These are phyloP conservation scores for Daldinia vernicosa DNA, from an alignment of 495 filamentous ascomycete genomes.

Conservation along the genomic window DNA sequence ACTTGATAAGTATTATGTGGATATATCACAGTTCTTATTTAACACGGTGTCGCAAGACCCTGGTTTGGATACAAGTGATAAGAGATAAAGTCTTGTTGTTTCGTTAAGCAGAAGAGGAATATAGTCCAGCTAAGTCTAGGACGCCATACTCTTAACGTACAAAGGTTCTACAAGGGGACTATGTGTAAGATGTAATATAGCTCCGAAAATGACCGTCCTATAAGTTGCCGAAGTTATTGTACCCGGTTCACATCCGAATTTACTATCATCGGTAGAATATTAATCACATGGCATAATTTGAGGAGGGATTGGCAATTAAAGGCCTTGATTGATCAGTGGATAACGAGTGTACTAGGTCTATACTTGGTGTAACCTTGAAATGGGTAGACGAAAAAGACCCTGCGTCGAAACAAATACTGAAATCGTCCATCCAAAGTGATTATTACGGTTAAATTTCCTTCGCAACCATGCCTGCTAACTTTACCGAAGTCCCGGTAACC, in stretches of 20 bases:
- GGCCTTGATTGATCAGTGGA: constrained; percentile 23
- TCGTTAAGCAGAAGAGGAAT: not conserved
- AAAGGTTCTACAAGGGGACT: not conserved
- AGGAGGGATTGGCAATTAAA: not conserved
- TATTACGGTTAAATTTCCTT: constrained; percentile 5
- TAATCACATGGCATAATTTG: no score
- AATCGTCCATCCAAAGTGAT: not conserved
- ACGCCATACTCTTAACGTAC: not conserved
- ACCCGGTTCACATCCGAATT: no score
- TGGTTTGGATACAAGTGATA: no score
- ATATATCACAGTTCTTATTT: no score
- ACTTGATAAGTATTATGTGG: no score
- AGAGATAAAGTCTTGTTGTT: not conserved
- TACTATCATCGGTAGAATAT: no score
- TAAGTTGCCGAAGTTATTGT: no score
- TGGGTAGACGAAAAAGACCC: not conserved
- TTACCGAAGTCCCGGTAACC: constrained; percentile 1
- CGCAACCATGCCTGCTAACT: constrained; percentile 17
- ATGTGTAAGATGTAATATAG: constrained; percentile 1
- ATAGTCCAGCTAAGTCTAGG: no score
- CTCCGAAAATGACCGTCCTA: no score
- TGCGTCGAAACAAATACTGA: constrained; percentile 7
- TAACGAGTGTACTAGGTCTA: constrained; percentile 18
- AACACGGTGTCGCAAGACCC: no score
- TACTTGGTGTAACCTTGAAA: constrained; percentile 3